Conservation (phyloP, 139 green algal genomes). For the Coelastrella sp. region DNA sequence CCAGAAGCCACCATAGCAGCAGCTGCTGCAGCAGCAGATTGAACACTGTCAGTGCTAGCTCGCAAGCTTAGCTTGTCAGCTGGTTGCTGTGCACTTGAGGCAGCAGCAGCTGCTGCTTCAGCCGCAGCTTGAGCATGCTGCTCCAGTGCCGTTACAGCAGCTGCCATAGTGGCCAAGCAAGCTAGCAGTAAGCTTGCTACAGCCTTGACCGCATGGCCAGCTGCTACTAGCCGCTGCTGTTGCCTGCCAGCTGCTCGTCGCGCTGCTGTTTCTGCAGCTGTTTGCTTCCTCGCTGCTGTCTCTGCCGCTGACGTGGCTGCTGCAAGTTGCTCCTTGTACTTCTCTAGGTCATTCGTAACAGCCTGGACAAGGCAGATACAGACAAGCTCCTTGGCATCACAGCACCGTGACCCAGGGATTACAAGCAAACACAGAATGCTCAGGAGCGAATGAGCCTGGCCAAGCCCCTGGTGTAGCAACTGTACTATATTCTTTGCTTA, state of each 20-base stretch:
- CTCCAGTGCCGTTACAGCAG: neutral
- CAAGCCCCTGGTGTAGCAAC: too few species aligned
- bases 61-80: neutral
- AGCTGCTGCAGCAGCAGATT: neutral
- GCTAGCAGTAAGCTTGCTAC: slow-evolving; percentile 24
- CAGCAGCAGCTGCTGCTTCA: slow-evolving; percentile 20
- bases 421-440: too few species aligned
- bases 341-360: neutral
- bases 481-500: too few species aligned
- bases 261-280: slow-evolving; percentile 29
- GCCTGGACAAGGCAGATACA: neutral
- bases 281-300: neutral
- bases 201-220: neutral
- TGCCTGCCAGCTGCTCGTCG: neutral
- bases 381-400: too few species aligned
- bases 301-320: slow-evolving; percentile 31
- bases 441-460: too few species aligned
- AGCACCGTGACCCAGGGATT: too few species aligned
- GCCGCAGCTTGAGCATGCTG: slow-evolving; percentile 11
- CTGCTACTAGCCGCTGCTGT: slow-evolving; percentile 3
- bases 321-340: slow-evolving; percentile 17
- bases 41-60: neutral
- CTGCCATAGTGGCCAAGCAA: slow-evolving; percentile 1
- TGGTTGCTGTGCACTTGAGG: neutral
- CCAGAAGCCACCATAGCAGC: slow-evolving; percentile 30